Conservation (phyloP, 768 basidiomycete species). For the Hygrophoropsis aurantiaca region DNA sequence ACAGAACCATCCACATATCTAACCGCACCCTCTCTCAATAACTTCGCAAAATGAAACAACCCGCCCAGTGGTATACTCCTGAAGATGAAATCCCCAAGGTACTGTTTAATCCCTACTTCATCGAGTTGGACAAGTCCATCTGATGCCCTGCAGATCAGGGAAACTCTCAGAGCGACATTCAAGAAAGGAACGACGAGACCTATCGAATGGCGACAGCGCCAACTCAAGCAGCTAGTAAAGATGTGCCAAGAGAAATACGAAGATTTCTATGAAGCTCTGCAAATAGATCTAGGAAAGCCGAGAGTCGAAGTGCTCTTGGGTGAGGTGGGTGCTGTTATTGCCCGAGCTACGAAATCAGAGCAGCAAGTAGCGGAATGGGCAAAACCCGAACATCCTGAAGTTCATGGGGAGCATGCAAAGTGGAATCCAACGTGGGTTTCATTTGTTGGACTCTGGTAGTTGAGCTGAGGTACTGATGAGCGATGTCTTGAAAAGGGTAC, state of each 20-base stretch:
- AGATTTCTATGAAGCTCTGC: constrained; percentile 43
- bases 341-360: constrained; percentile 42
- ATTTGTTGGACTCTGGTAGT: background rate
- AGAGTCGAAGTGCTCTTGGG: constrained; percentile 28
- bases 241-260: constrained; percentile 63
- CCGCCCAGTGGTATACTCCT: constrained; percentile 15
- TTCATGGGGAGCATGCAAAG: constrained; percentile 39
- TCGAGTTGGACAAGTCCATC: background rate
- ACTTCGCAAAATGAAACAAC: constrained; percentile 9
- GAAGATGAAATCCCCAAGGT: constrained; percentile 26
- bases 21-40: background rate
- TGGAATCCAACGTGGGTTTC: constrained; percentile 48
- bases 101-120: background rate
- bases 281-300: constrained; percentile 52
- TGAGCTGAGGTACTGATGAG: background rate
- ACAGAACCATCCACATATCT: background rate
- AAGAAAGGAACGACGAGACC: constrained; percentile 47
- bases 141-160: constrained; percentile 29
- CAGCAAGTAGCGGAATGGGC: constrained; percentile 60
- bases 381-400: constrained; percentile 39
- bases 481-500: constrained; percentile 24
- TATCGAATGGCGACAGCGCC: constrained; percentile 60
- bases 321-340: constrained; percentile 48
- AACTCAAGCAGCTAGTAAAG: constrained; percentile 61
- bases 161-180: constrained; percentile 47